Evolutionary conservation across 1,284 basidiomycete species (phyloP).

Genomic region (Cryptococcus jaspeensis): DNA sequence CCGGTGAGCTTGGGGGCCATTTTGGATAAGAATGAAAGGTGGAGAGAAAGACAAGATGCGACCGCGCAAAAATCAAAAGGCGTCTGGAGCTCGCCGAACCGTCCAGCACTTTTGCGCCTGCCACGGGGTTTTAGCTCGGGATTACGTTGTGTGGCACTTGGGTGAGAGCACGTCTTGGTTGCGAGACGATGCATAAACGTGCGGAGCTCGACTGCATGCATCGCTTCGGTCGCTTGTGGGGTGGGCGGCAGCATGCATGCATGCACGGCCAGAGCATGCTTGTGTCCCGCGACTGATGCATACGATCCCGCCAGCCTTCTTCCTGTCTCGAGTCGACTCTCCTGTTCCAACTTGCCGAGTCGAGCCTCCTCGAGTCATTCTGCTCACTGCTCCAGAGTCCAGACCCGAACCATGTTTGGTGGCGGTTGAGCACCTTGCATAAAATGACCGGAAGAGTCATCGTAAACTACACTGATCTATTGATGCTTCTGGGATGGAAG

Average conservation of each 20-base stretch:
- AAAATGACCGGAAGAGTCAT: background rate
- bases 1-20: constrained; percentile 39
- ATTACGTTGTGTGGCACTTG: background rate
- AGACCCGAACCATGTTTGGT: background rate
- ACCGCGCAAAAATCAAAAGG: background rate
- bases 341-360: background rate
- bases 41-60: background rate
- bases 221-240: too few species aligned
- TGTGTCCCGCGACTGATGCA: background rate
- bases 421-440: constrained; percentile 35
- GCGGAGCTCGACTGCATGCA: background rate
- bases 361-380: background rate
- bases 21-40: constrained; percentile 8
- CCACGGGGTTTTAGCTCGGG: background rate
- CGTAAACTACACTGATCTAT: background rate
- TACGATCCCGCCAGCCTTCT: too few species aligned
- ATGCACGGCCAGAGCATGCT: background rate
- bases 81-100: too few species aligned
- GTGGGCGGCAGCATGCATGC: background rate
- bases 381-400: background rate
- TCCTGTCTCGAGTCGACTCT: background rate
- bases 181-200: background rate
- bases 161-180: background rate
- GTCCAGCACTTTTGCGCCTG: too few species aligned
- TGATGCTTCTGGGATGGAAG: background rate